Conservation (phyloP, 129 eudicot species). For the Tanacetum coccineum region DNA sequence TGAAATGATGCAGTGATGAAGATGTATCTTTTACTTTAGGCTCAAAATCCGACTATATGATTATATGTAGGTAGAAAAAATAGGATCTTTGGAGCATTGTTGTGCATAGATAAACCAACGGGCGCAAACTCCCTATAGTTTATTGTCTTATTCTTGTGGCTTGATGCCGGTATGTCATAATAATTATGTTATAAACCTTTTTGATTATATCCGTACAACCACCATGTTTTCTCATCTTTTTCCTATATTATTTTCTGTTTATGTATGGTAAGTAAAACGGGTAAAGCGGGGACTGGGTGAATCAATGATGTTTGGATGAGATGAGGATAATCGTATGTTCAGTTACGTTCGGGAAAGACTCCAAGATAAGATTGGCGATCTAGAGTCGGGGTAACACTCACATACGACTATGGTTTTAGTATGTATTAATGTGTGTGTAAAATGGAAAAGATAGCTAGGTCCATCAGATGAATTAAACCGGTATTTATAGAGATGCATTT, state of each 20-base stretch:
- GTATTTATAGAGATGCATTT: no score
- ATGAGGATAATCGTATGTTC: no score
- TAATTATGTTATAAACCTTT: constrained; percentile 22
- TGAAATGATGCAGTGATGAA: background rate
- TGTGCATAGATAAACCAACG: constrained; percentile 1
- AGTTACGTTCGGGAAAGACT: no score
- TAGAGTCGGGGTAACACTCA: no score
- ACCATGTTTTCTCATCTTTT: constrained; percentile 5
- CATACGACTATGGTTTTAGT: no score
- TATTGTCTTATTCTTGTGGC: constrained; percentile 20
- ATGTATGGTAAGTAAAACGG: no score
- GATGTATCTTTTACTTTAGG: background rate
- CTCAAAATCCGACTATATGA: constrained; percentile 12
- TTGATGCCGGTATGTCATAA: constrained; percentile 19
- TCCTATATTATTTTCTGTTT: background rate
- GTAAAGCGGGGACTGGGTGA: no score
- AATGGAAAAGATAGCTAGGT: no score
- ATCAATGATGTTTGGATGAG: no score
- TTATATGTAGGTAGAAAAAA: constrained; percentile 28
- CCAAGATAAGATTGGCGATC: no score
- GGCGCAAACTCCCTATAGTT: constrained; percentile 15
- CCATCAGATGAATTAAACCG: no score
- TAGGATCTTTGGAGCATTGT: background rate
- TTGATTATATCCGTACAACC: constrained; percentile 25
- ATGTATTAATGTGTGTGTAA: no score